Base-by-base conservation (phyloP, 1,284 basidiomycete species). In the Moesziomyces antarcticus region DNA sequence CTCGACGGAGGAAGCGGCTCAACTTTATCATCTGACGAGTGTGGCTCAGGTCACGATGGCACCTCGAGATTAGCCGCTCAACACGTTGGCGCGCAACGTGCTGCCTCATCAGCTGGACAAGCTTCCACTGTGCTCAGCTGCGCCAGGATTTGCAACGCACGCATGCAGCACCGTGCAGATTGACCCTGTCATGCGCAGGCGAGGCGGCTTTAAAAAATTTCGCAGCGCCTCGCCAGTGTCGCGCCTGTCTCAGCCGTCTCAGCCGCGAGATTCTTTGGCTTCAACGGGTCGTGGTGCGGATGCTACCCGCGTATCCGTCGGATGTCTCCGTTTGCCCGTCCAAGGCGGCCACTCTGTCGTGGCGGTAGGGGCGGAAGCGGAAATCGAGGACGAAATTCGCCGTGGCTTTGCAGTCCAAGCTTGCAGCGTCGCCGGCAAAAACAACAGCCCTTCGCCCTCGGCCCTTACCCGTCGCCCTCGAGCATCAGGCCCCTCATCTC, bases 381-480 rank as follows among this genome's bases (percentile, higher is more conserved):
- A 49, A 60, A 35, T 60, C 57, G 51, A 53, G 57, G 30, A 18
- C 20, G n/a, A 18, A 50, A 35, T 24, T 37, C 24, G 33, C 30
- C 30, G 30, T 27, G 25, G 6, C 25, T 27, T 33, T 33, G 30
- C 30, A 30, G 7, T 41, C 37, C 56, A 42, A 51, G 33, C 35
- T 51, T 51, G 42, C 40, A 51, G n/a, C 43, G 49, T 11, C 24
- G 25, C 8, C 8, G 27, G 16, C 43, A 13, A 13, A 20, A 20
- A 21, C 43, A 20, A 5, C 8, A 13, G n/a, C 20, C 8, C 43
- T 5, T 3, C 11, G 48, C 50, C 56, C 33, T 45, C 21, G 24
- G 35, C 45, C 50, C 50, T 59, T n/a, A 43, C 56, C 56, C 56
- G 33, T 42, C 24, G 41, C 47, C 48, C 56, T 18, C 37, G 14